Base-by-base conservation (phyloP, 2,329 filamentous ascomycete genomes). In the Penicillium sp. region DNA sequence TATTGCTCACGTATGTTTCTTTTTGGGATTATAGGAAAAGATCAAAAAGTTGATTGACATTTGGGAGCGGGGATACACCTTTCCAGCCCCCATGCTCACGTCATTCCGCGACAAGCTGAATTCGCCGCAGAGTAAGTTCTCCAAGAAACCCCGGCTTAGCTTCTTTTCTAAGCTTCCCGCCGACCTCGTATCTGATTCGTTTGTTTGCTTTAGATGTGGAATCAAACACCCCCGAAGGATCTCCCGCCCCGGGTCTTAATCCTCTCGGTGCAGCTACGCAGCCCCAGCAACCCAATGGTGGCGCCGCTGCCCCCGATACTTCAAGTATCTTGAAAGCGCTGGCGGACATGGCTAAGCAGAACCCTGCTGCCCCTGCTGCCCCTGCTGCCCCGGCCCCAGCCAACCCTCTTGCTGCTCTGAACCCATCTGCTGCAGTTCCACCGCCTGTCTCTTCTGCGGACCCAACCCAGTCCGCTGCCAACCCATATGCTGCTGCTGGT, bases 41-140 rank as follows among this genome's bases (percentile, higher is more conserved):
- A 93, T 97, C 74, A 87, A 82, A 70, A 97, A 97, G 73, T 84
- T 99, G 64, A 80, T 97, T 76, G 92, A 96, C 70, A 99, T 99
- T 62, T 99, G 94, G 94, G 92, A 97, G 71, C 94, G 94, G 68
- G 91, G 90, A 59, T 87, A 89, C 69, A 97, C 92, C 18, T 97
- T 99, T 73, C 91, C 94, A 21, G 71, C 81, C 34, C 74, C 86
- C 47, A 87, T 96, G 84, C 84, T 99, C 64, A 71, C 77, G n/a
- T 84, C 84, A 30, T 96, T 96, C 81, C 93, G 91, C 75, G 82
- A 90, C 68, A 92, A 90, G 73, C 73, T 96, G 65, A 87, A 81
- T 58, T 80, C 84, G 54, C 78, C 78, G 61, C 79, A 82, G 68
- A 85, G 88, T 91, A 90, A 80, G 87, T 72, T 54, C 4, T n/a